phyloP scores from a whole-genome alignment of 352 stramenopile genomes.

The Aphanomyces astaci region DNA sequence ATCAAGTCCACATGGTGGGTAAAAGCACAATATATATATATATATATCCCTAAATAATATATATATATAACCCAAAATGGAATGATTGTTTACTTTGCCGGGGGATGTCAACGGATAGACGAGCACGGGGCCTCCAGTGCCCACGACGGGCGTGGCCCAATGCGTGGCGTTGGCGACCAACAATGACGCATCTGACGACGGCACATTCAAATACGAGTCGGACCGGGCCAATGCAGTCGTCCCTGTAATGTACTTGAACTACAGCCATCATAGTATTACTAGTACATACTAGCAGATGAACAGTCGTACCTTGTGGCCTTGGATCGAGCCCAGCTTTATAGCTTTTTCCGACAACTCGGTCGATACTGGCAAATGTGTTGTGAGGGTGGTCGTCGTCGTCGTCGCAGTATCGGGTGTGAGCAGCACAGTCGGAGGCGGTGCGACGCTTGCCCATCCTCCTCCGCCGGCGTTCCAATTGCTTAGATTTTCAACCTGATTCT shows the following conservation, averaged over 20 bases:
- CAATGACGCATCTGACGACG: slow-evolving; percentile 42
- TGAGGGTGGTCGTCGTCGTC: background rate
- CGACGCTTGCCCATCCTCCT: background rate
- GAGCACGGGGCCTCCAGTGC: slow-evolving; percentile 57
- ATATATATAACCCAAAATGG: too few relatives aligned
- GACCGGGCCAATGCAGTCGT: slow-evolving; percentile 49
- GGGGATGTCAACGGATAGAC: slow-evolving; percentile 37
- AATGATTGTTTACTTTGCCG: too few relatives aligned
- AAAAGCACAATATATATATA: too few relatives aligned
- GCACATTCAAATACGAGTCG: slow-evolving; percentile 42
- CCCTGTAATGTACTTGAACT: slow-evolving; percentile 72
- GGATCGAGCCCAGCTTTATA: slow-evolving; percentile 51
- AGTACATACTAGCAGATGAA: background rate
- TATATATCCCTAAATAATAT: too few relatives aligned
- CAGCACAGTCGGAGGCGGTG: background rate
- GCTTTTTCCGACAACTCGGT: slow-evolving; percentile 49
- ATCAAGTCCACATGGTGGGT: too few relatives aligned
- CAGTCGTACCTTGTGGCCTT: slow-evolving; percentile 53
- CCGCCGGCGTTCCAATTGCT: background rate
- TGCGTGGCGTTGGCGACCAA: slow-evolving; percentile 49
- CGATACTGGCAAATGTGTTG: background rate
- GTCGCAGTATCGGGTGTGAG: slow-evolving; percentile 4
- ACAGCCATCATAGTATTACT: background rate
- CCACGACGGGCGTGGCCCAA: slow-evolving; percentile 47
- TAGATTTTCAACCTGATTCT: too few relatives aligned